Conservation (phyloP, 202 grass and related monocot species). For the Carex sylvatica region DNA sequence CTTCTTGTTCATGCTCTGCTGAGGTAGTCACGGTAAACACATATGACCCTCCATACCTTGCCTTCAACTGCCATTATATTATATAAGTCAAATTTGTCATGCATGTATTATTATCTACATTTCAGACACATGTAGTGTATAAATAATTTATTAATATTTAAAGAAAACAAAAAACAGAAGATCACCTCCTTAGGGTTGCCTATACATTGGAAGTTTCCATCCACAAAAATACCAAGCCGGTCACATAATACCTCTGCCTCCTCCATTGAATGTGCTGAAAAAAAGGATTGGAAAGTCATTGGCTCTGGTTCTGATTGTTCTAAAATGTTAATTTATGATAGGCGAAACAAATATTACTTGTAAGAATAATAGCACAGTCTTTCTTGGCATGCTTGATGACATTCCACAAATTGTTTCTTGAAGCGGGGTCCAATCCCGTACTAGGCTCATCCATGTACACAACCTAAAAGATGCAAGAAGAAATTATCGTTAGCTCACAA, state of each 20-base stretch:
- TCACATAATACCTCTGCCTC: constrained; percentile 83
- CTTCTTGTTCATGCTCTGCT: constrained; percentile 43
- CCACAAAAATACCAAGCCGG: constrained; percentile 71
- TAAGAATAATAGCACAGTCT: too few relatives aligned
- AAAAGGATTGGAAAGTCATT: not conserved
- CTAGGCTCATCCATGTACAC: too few relatives aligned
- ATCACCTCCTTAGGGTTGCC: constrained; percentile 61
- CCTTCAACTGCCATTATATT: constrained; percentile 54
- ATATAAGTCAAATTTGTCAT: not conserved
- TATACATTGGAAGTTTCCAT: constrained; percentile 78
- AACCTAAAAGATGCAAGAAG: too few relatives aligned
- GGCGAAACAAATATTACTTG: too few relatives aligned
- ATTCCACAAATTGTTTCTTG: too few relatives aligned
- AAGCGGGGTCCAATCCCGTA: too few relatives aligned
- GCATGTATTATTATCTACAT: not conserved
- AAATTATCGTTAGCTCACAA: too few relatives aligned
- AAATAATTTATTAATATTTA: too few relatives aligned
- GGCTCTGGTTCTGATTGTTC: not conserved
- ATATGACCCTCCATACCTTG: constrained; percentile 51
- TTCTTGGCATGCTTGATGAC: too few relatives aligned
- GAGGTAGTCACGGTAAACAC: constrained; percentile 61
- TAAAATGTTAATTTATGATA: constrained; percentile 6
- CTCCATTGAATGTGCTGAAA: constrained; percentile 89
- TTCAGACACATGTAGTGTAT: too few relatives aligned
- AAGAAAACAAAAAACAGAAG: not conserved